Evolutionary conservation across 768 basidiomycete species (phyloP).

Genomic region (Tephrocybe rancida): DNA sequence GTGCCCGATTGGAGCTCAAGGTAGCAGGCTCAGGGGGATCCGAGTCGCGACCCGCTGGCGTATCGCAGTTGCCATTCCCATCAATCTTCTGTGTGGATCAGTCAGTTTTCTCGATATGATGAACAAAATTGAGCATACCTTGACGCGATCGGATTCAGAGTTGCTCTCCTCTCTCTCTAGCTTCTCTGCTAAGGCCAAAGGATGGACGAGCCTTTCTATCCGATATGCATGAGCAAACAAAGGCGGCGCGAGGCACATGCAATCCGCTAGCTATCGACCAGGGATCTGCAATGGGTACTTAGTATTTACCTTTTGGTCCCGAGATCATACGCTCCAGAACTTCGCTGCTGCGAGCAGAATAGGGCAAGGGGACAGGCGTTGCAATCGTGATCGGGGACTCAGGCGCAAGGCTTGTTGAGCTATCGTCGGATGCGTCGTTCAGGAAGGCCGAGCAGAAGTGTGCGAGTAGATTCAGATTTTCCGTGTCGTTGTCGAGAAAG

Average conservation of each 20-base stretch:
- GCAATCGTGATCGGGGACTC: slow-evolving; percentile 20
- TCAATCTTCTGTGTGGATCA: not conserved
- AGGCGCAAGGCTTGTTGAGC: not conserved
- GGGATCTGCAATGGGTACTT: not conserved
- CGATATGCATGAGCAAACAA: not conserved
- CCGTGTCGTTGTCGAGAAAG: not conserved
- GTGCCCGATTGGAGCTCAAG: not conserved
- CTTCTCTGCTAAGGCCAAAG: slow-evolving; percentile 15
- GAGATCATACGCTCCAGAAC: slow-evolving; percentile 33
- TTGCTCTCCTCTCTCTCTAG: slow-evolving; percentile 6
- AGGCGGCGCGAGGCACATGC: not conserved
- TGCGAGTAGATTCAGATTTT: slow-evolving; percentile 3
- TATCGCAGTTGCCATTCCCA: no score
- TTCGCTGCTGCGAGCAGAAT: slow-evolving; percentile 27
- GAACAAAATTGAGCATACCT: not conserved
- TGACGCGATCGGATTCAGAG: not conserved
- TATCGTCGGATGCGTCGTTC: not conserved
- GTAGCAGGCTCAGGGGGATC: no score
- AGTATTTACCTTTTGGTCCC: slow-evolving; percentile 19
- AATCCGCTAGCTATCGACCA: no score
- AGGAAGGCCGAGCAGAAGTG: slow-evolving; percentile 1
- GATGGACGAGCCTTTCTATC: slow-evolving; percentile 6
- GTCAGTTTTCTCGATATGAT: no score
- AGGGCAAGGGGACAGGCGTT: slow-evolving; percentile 32
- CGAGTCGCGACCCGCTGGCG: no score